phyloP scores from a whole-genome alignment of 73 alveolate genomes.

The Halteria grandinella region DNA sequence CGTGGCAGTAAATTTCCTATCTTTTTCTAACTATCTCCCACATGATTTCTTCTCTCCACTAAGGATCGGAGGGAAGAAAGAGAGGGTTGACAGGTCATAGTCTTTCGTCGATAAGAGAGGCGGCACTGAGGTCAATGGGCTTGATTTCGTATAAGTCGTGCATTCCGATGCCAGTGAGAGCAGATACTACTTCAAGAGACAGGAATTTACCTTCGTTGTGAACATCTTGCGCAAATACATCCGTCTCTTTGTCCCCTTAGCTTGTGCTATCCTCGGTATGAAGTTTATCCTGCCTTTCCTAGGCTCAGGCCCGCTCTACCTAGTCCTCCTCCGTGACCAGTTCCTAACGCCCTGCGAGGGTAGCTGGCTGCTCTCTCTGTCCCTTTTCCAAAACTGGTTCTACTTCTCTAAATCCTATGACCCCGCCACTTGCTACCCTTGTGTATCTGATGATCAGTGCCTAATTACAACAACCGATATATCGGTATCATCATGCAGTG shows the following conservation, averaged over 20 bases:
- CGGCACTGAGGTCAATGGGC: too few relatives aligned
- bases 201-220: background rate
- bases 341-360: slow-evolving; percentile 18
- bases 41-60: too few relatives aligned
- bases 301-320: slow-evolving; percentile 12
- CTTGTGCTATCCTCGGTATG: background rate
- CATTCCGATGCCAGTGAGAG: slow-evolving; percentile 17
- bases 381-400: background rate
- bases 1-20: too few relatives aligned
- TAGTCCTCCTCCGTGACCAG: background rate
- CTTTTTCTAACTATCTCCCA: too few relatives aligned
- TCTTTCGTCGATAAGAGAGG: too few relatives aligned
- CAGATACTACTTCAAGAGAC: slow-evolving; percentile 7
- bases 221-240: slow-evolving; percentile 1
- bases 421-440: slow-evolving; percentile 17
- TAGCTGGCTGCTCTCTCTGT: background rate
- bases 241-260: slow-evolving; percentile 15
- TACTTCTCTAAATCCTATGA: slow-evolving; percentile 1
- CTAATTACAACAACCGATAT: background rate
- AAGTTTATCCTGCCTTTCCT: slow-evolving; percentile 4
- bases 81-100: too few relatives aligned
- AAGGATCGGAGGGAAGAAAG: too few relatives aligned
- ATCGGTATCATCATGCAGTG: slow-evolving; percentile 9
- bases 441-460: slow-evolving; percentile 8
- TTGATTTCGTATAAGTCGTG: too few relatives aligned